Evolutionary conservation across 176 grass and related monocot species (phyloP).

Genomic region (Sorghum bicolor): Sorghum_bicolor_NCBIv3 NC_012872.2:63977501-63978000

Average conservation of each 20-base stretch:
- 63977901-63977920: not conserved
- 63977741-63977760: slow-evolving; percentile 8
- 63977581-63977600: slow-evolving; percentile 29
- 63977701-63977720: slow-evolving; percentile 5
- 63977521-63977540: not conserved
- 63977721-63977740: not conserved
- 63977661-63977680: slow-evolving; percentile 8
- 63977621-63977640: slow-evolving; percentile 4
- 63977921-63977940: not conserved
- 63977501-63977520: slow-evolving; percentile 1
- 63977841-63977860: not conserved
- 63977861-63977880: not conserved
- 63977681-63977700: slow-evolving; percentile 2
- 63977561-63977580: not conserved
- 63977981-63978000: not conserved
- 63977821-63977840: not conserved
- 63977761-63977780: slow-evolving; percentile 35
- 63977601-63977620: slow-evolving; percentile 1
- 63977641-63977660: slow-evolving; percentile 7
- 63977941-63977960: not conserved
- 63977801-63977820: not conserved
- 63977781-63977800: not conserved
- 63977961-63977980: not conserved
- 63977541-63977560: not conserved
- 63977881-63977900: slow-evolving; percentile 19